Evolutionary conservation across 768 basidiomycete species (phyloP).

Genomic region (Paxillus rubicundulus): DNA sequence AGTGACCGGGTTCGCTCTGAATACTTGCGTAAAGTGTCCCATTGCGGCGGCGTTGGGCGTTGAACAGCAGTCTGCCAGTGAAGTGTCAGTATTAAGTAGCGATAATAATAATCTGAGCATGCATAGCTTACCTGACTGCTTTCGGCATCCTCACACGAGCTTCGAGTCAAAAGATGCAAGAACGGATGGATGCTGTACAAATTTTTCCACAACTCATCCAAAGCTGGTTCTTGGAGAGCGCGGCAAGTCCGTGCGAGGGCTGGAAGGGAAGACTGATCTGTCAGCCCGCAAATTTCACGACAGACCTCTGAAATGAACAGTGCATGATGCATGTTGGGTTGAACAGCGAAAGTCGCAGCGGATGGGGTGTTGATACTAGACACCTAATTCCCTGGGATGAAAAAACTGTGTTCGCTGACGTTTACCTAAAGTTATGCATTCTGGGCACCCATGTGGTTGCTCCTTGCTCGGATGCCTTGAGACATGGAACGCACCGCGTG

Average conservation of each 20-base stretch:
- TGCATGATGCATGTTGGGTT: slow-evolving; percentile 19
- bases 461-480: background rate
- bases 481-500: too few relatives aligned
- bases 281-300: slow-evolving; percentile 15
- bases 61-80: background rate
- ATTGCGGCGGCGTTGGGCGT: slow-evolving; percentile 5
- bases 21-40: slow-evolving; percentile 21
- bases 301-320: slow-evolving; percentile 21
- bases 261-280: slow-evolving; percentile 17
- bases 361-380: background rate
- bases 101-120: too few relatives aligned
- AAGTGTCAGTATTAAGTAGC: background rate
- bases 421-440: slow-evolving; percentile 16
- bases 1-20: slow-evolving; percentile 18
- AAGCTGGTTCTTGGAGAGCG: slow-evolving; percentile 19
- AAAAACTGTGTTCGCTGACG: background rate
- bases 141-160: background rate
- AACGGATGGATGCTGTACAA: slow-evolving; percentile 23
- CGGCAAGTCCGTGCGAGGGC: slow-evolving; percentile 24
- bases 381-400: background rate
- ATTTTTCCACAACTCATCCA: slow-evolving; percentile 25
- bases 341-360: background rate
- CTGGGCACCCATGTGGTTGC: slow-evolving; percentile 7
- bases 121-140: slow-evolving; percentile 10
- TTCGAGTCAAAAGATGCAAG: slow-evolving; percentile 11